These are phyloP conservation scores for Avena eriantha DNA, from an alignment of 176 grass and related monocot genomes.

Conservation along the genomic window DNA sequence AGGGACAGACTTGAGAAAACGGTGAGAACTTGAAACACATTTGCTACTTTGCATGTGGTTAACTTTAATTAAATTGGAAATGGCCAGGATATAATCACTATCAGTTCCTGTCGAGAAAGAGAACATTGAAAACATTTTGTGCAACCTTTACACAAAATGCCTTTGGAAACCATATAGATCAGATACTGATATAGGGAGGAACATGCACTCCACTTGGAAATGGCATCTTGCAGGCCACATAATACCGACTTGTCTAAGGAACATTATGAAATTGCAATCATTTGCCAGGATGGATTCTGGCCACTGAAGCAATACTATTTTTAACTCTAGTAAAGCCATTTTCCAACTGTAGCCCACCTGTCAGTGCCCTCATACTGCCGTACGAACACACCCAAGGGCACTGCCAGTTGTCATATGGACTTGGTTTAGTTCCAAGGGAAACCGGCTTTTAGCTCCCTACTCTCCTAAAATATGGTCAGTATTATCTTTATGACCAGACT, in stretches of 20 bases:
- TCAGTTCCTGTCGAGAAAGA: background rate
- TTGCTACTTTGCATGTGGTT: background rate
- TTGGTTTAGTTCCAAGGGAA: conserved; percentile 10
- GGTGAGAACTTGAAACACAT: conserved; percentile 14
- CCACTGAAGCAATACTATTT: background rate
- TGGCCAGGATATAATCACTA: background rate
- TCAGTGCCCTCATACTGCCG: conserved; percentile 1
- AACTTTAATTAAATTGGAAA: background rate
- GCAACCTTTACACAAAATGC: background rate
- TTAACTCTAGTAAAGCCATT: background rate
- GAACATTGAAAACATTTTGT: background rate
- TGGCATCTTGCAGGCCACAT: background rate
- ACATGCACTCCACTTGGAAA: background rate
- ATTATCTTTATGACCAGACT: background rate
- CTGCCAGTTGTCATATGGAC: background rate
- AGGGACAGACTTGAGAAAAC: conserved; percentile 9
- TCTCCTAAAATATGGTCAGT: background rate
- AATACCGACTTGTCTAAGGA: background rate
- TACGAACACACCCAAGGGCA: background rate
- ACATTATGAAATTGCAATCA: background rate
- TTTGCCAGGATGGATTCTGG: background rate
- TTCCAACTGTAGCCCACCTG: background rate
- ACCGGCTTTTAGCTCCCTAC: background rate
- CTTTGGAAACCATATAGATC: conserved; percentile 9
- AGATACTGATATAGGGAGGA: background rate